Percentiles rank a stretch among this genome's conserved stretches.
Evolutionary conservation across 2,329 filamentous ascomycete genomes (phyloP).

Genomic region (Graphilbum sp.): DNA sequence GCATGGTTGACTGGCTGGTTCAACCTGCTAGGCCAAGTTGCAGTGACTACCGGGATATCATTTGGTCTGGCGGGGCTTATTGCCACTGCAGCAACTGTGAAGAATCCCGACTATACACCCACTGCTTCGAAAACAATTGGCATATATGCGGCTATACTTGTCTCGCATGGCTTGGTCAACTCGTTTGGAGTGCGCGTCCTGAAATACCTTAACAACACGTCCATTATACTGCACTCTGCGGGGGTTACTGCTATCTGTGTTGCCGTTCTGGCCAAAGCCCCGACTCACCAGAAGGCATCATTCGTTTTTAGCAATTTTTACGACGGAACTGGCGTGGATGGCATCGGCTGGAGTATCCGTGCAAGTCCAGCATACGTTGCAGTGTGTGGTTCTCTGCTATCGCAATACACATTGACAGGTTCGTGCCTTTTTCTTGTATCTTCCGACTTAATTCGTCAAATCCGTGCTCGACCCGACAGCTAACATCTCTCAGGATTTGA

Average conservation of each 20-base stretch:
- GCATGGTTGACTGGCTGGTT: conserved; percentile 26
- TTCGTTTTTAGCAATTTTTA: conserved; percentile 39
- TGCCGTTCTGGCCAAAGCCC: conserved; percentile 38
- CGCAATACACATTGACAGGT: conserved; percentile 27
- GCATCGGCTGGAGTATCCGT: conserved; percentile 33
- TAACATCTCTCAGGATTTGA: conserved; percentile 23
- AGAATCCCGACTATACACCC: conserved; percentile 19
- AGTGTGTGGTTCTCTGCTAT: conserved; percentile 34
- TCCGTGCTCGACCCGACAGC: too few relatives aligned
- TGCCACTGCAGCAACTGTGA: conserved; percentile 19
- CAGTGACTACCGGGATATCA: conserved; percentile 24
- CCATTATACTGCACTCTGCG: conserved; percentile 35
- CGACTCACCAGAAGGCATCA: conserved; percentile 34
- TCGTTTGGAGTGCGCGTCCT: conserved; percentile 40
- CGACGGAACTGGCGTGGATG: conserved; percentile 31
- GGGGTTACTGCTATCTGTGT: conserved; percentile 36
- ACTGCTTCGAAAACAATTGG: conserved; percentile 33
- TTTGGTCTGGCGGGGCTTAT: conserved; percentile 23
- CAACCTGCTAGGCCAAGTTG: conserved; percentile 24
- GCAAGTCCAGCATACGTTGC: conserved; percentile 38
- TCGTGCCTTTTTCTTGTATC: not conserved
- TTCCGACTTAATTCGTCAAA: conserved; percentile 20
- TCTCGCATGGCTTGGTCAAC: conserved; percentile 37
- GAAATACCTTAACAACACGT: conserved; percentile 38
- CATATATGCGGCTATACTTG: conserved; percentile 40